Base-by-base conservation (phyloP, 306 rosid species). In the Inga leiocalycina region DNA sequence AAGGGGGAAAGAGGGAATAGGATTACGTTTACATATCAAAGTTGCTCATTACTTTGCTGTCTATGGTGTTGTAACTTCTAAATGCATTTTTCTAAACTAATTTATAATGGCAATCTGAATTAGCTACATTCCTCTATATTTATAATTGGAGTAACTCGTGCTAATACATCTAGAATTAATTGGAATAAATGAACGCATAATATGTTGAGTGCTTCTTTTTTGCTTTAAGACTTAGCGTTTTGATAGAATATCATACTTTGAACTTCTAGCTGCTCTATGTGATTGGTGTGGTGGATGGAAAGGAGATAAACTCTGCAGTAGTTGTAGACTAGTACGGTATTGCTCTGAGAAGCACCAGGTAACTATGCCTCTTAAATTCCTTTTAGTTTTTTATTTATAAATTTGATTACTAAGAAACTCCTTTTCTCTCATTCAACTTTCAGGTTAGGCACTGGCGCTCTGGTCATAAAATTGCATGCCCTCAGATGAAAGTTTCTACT, bases 261-360 rank as follows among this genome's bases (percentile, higher is more conserved):
- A 87, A 75, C 74, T 88, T 75, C 32, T 76, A 93, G 99, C 86
- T 85, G 77, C 88, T 48, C 91, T 86, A 62, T 95, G 97, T 85
- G 83, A 86, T 85, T 95, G 96, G 98, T 95, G 99, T 76, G 97
- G 92, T 62, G 89, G 93, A 22, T 93, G 96, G 98, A 92, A 89
- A 88, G 97, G 96, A 83, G 85, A 82, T 77, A 93, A 90, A 80
- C 82, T 81, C 22, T 96, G 98, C 79, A 84, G 91, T 54, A 35
- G 93, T 77, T 96, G 99, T 89, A 89, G 82, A 90, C 89, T 67
- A 75, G 88, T 86, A 43, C 91, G 90, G 24, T 92, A 96, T 83
- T 96, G 99, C 89, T 96, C 97, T 7, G 94, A 90, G 88, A 93
- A 93, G 81, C 98, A 92, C 87, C 89, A 87, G 94, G 98, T 93